Conservation (phyloP, 768 basidiomycete genomes). For the Piloderma croceum region DNA sequence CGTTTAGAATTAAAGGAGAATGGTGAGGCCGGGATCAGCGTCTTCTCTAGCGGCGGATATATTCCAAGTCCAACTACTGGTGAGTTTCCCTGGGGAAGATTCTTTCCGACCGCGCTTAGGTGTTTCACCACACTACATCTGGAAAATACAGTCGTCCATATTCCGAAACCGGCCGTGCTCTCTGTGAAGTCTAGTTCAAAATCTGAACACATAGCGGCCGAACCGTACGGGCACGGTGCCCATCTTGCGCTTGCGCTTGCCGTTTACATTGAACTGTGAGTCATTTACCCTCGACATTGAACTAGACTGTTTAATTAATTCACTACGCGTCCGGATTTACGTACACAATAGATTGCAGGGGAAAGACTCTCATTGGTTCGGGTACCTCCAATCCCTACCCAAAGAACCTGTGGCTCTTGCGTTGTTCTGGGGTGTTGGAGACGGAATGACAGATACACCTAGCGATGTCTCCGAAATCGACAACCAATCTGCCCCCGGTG, state of each 20-base stretch:
- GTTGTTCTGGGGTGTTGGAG: constrained; percentile 48
- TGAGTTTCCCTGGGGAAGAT: no score
- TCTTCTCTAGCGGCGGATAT: constrained; percentile 18
- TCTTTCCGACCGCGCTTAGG: no score
- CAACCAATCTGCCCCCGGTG: no score
- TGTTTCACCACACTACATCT: constrained; percentile 6
- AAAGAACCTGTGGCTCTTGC: constrained; percentile 47
- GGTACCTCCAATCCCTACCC: constrained; percentile 66
- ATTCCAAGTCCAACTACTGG: constrained; percentile 21
- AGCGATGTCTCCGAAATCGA: constrained; percentile 6
- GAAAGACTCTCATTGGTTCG: constrained; percentile 50
- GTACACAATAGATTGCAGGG: constrained; percentile 39
- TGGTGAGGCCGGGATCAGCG: constrained; percentile 15
- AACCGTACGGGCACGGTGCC: constrained; percentile 52
- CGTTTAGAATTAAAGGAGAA: constrained; percentile 15
- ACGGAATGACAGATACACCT: no score
- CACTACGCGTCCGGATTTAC: constrained; percentile 9
- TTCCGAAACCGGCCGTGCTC: constrained; percentile 57
- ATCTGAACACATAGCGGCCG: constrained; percentile 35
- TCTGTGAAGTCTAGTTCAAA: constrained; percentile 54
- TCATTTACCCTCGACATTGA: constrained; percentile 11
- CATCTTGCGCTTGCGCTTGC: constrained; percentile 59
- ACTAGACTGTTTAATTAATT: constrained; percentile 5
- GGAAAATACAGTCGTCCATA: constrained; percentile 49
- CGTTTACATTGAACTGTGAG: constrained; percentile 62